These are phyloP conservation scores for Thalassiosira ordinaria DNA, from an alignment of 352 stramenopile genomes.

Conservation along the genomic window DNA sequence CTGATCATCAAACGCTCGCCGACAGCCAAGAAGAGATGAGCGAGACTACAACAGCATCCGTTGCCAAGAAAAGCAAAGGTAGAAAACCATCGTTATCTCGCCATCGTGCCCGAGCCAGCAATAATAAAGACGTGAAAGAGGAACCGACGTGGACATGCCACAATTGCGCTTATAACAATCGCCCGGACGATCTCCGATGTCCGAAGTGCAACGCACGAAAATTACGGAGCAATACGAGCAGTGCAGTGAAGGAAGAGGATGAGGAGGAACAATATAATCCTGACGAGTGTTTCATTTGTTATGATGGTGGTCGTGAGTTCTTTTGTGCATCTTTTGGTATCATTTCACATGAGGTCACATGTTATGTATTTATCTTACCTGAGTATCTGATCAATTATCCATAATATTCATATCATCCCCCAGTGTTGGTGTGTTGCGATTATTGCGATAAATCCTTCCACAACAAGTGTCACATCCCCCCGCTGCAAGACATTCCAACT, in stretches of 20 bases:
- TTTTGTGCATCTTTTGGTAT: too few species aligned
- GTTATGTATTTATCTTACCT: too few species aligned
- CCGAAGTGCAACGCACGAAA: constrained; percentile 30
- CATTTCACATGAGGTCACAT: too few species aligned
- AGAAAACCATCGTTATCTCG: too few species aligned
- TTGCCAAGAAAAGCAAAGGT: too few species aligned
- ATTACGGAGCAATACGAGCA: neutral
- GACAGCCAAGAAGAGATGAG: too few species aligned
- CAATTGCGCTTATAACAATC: neutral
- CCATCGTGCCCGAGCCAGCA: too few species aligned
- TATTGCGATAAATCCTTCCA: constrained; percentile 61
- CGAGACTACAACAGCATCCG: too few species aligned
- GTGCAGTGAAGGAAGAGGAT: constrained; percentile 5
- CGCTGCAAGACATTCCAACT: constrained; percentile 41
- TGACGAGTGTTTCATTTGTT: constrained; percentile 63
- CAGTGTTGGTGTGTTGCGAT: constrained; percentile 57
- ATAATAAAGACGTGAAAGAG: neutral
- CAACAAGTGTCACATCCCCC: constrained; percentile 53
- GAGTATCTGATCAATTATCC: too few species aligned
- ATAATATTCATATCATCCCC: constrained; percentile 3
- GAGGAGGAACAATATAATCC: constrained; percentile 28
- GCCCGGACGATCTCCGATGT: constrained; percentile 11
- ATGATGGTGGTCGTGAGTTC: constrained; percentile 53
- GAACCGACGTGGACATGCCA: neutral
- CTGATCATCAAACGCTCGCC: too few species aligned